phyloP scores from a whole-genome alignment of 1,284 basidiomycete species.

The Rhodotorula sp. region DNA sequence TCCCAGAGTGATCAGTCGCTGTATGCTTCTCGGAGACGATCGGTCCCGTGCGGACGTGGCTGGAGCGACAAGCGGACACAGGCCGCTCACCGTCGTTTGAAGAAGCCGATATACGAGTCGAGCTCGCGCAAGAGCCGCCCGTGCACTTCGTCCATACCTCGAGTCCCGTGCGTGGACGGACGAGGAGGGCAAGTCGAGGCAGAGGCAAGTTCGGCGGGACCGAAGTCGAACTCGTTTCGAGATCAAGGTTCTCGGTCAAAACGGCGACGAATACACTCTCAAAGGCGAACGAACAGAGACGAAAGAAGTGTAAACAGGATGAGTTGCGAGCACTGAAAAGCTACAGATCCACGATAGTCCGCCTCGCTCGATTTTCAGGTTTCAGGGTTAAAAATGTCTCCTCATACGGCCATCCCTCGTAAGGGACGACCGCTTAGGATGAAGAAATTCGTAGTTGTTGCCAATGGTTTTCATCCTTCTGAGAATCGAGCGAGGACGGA shows the following conservation, averaged over 20 bases:
- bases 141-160: slow-evolving; percentile 27
- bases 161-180: background rate
- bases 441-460: slow-evolving; percentile 37
- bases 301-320: too few species aligned
- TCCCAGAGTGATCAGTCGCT: background rate
- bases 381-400: slow-evolving; percentile 39
- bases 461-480: slow-evolving; percentile 20
- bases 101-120: slow-evolving; percentile 28
- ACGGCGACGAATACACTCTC: too few species aligned
- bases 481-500: background rate
- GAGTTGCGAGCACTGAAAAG: background rate
- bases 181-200: background rate
- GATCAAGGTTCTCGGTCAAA: too few species aligned
- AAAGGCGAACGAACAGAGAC: too few species aligned
- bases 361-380: background rate
- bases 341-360: background rate
- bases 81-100: slow-evolving; percentile 21
- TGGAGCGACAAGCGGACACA: background rate
- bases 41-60: background rate
- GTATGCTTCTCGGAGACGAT: background rate
- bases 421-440: slow-evolving; percentile 15
- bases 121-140: slow-evolving; percentile 17
- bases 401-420: slow-evolving; percentile 6
- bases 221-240: too few species aligned
- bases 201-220: background rate